Evolutionary conservation across 306 rosid species (phyloP), one percentile per base, ranked within the genome.

Genomic region (Dalbergia cultrata): DNA sequence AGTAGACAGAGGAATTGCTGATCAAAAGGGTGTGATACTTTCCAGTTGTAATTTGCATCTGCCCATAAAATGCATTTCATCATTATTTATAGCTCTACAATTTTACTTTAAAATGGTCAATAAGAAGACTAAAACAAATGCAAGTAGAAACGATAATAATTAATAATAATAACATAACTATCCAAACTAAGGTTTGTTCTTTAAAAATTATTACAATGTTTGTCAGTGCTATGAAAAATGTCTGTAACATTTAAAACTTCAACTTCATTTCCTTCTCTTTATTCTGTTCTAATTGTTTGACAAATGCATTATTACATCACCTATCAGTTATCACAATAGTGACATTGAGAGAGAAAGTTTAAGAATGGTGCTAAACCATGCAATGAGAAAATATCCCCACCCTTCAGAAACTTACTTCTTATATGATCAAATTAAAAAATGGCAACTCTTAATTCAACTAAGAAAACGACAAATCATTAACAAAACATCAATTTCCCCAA

Each of bases 31-130:
- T 95, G 84, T 93, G 97, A 85, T 90, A 92, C 73, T 89, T 91
- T 80, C 97, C 97, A 0, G 97, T 93, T 41, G 93, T 88, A 73
- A 92, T 83, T 87, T 92, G 97, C 97, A 95, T 95, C 97, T 92
- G 93, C 82, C 83, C 80, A 85, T 64, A 75, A 68, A 81, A 66
- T 67, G 11, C 8, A 69, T 47, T 26, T 49, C 79, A 82, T 41
- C 67, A 74, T 59, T 72, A 87, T 81, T 74, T 78, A 82, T 33
- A 56, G 45, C 72, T 57, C 67, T 60, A 52, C 44, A 71, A 49
- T 9, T 57, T 34, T 81, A 67, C 59, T 56, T 34, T 66, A 18
- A 68, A 54, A 64, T 47, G 31, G 22, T 39, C 19, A 58, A 37
- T 60, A 57, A n/a, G 33, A 64, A 80, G 45, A 63, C 53, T 35